Percentiles rank a stretch among this genome's conserved stretches.
Conservation (phyloP, 768 basidiomycete genomes). For the Rhizopogon sp. region DNA sequence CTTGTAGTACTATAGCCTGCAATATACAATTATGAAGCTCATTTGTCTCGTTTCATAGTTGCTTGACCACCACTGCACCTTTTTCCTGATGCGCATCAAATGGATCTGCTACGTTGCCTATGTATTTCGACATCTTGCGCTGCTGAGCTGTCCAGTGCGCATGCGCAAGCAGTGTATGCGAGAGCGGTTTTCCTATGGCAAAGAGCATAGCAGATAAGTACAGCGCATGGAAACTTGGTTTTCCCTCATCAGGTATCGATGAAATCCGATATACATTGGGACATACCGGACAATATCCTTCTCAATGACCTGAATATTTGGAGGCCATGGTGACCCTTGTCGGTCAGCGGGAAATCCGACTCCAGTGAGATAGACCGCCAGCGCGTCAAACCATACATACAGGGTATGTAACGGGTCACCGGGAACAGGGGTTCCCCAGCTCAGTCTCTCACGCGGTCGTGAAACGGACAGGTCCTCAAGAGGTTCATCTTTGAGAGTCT, state of each 20-base stretch:
- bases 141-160: conserved; percentile 86
- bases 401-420: conserved; percentile 76
- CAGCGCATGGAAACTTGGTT: conserved; percentile 73
- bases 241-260: neutral
- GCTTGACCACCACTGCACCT: no score
- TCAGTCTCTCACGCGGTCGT: conserved; percentile 64
- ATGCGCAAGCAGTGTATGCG: conserved; percentile 50
- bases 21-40: conserved; percentile 25
- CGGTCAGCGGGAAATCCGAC: conserved; percentile 47
- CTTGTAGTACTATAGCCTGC: no score
- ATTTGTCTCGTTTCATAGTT: no score
- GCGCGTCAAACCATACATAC: conserved; percentile 94
- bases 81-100: no score
- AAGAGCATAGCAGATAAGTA: conserved; percentile 84
- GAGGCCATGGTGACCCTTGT: conserved; percentile 55
- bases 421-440: conserved; percentile 86
- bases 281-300: conserved; percentile 82
- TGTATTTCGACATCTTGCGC: conserved; percentile 86
- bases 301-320: conserved; percentile 82
- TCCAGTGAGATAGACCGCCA: conserved; percentile 80
- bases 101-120: conserved; percentile 86
- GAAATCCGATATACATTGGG: neutral
- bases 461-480: conserved; percentile 83
- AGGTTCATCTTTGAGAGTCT: conserved; percentile 31
- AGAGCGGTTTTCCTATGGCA: conserved; percentile 59